Evolutionary conservation across 352 stramenopile species (phyloP).

Genomic region (Pythium volutum): DNA sequence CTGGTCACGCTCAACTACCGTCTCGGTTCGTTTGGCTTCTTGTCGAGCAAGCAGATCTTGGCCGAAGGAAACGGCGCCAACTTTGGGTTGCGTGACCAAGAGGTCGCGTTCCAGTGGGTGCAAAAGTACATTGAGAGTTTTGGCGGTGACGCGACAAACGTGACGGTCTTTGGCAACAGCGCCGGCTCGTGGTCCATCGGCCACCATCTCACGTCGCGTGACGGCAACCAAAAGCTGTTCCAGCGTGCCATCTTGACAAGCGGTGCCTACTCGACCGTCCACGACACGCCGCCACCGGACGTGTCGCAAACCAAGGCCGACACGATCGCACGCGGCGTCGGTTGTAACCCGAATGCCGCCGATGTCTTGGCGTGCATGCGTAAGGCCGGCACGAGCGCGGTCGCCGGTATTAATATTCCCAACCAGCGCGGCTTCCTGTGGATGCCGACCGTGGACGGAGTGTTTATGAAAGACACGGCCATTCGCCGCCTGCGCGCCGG

Average conservation of each 20-base stretch:
- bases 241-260: slow-evolving; percentile 10
- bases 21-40: slow-evolving; percentile 28
- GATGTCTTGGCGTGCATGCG: slow-evolving; percentile 5
- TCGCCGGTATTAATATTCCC: neutral
- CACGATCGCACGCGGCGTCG: neutral
- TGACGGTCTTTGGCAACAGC: slow-evolving; percentile 29
- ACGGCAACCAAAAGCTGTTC: slow-evolving; percentile 14
- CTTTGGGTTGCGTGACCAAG: slow-evolving; percentile 26
- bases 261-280: slow-evolving; percentile 6
- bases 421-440: neutral
- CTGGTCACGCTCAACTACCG: slow-evolving; percentile 42
- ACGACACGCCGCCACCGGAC: neutral
- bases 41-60: slow-evolving; percentile 25
- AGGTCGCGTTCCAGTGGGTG: slow-evolving; percentile 33
- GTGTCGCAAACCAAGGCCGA: neutral
- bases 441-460: slow-evolving; percentile 8
- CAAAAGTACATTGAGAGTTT: slow-evolving; percentile 35
- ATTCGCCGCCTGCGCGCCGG: neutral
- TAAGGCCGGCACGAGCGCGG: neutral
- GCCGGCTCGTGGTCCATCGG: slow-evolving; percentile 10
- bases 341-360: neutral
- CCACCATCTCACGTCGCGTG: slow-evolving; percentile 4
- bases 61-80: slow-evolving; percentile 30
- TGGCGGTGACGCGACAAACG: slow-evolving; percentile 32
- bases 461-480: neutral